phyloP scores from a whole-genome alignment of 2,329 filamentous ascomycete genomes.

The Trichoderma polysporum region DNA sequence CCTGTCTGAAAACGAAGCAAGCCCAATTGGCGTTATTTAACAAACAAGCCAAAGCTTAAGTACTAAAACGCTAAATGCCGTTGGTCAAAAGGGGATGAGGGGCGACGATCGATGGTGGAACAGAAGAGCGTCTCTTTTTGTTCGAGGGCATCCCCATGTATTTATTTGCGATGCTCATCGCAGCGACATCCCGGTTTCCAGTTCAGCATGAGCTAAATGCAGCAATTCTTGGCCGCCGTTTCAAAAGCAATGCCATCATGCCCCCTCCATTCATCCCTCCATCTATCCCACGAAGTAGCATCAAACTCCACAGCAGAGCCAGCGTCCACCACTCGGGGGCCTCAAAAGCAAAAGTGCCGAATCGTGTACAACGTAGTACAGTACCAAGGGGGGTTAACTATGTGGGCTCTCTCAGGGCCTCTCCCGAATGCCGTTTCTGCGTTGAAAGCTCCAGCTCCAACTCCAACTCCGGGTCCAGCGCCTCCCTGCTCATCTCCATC shows the following conservation, averaged over 20 bases:
- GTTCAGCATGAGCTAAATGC: neutral
- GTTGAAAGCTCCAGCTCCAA: neutral
- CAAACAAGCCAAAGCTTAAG: neutral
- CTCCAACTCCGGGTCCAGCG: neutral
- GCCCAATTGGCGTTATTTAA: neutral
- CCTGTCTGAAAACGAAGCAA: neutral
- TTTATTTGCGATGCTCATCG: neutral
- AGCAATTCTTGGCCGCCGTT: neutral
- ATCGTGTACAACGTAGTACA: neutral
- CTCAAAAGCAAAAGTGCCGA: neutral
- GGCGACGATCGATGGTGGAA: neutral
- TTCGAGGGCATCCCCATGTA: neutral
- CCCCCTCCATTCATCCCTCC: neutral
- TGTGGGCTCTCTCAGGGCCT: neutral
- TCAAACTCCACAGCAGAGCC: neutral
- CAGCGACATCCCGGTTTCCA: neutral
- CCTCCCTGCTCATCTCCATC: neutral
- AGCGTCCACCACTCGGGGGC: neutral
- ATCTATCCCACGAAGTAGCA: neutral
- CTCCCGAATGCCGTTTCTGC: slow-evolving; percentile 2
- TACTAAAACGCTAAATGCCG: neutral
- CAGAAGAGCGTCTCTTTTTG: neutral
- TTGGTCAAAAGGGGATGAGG: neutral
- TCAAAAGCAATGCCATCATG: neutral
- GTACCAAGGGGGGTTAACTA: neutral